Evolutionary conservation across 495 filamentous ascomycete genomes (phyloP).

Genomic region (Lasiosphaeriaceae sp.): DNA sequence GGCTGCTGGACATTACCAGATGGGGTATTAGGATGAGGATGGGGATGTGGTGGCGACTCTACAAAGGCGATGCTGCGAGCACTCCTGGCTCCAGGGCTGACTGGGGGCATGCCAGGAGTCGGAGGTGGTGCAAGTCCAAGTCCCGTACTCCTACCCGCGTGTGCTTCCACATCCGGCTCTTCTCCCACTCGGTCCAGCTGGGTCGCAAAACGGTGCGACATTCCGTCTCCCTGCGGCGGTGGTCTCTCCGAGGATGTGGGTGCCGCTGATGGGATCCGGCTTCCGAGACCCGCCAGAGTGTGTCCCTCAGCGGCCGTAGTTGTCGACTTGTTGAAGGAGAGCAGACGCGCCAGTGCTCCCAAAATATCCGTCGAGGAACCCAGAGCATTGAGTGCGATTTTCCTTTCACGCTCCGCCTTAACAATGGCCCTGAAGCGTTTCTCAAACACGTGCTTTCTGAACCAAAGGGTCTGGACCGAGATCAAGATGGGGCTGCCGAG

Average conservation of each 20-base stretch:
- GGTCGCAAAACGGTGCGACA: not conserved
- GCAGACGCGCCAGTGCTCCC: constrained; percentile 1
- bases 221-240: not conserved
- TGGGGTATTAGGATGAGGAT: not conserved
- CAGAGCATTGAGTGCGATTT: not conserved
- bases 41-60: not conserved
- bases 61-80: not conserved
- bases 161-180: not conserved
- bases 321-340: not conserved
- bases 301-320: not conserved
- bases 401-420: constrained; percentile 36
- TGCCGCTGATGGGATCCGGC: not conserved
- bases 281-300: too few relatives aligned
- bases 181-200: not conserved
- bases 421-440: constrained; percentile 57
- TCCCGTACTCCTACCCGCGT: not conserved
- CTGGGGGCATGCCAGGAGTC: not conserved
- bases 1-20: not conserved
- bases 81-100: not conserved
- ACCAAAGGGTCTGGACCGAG: constrained; percentile 55
- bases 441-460: constrained; percentile 69
- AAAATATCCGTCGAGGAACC: not conserved
- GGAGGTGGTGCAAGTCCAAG: not conserved
- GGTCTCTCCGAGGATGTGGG: not conserved
- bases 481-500: constrained; percentile 69